phyloP scores from a whole-genome alignment of 495 filamentous ascomycete genomes.

The Neurospora africana region DNA sequence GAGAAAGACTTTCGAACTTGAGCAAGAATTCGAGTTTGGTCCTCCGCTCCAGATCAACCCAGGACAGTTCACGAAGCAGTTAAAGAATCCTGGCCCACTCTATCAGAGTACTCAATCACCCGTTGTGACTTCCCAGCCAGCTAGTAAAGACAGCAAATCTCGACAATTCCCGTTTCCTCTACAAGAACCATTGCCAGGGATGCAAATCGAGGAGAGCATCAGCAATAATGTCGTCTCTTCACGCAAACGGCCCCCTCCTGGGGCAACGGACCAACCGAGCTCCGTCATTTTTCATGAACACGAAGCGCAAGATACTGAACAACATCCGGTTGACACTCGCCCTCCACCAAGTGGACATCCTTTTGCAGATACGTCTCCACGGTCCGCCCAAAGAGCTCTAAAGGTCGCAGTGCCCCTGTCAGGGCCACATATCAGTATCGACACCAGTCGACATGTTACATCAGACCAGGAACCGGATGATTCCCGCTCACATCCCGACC shows the following conservation, averaged over 20 bases:
- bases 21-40: constrained; percentile 1
- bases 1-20: neutral
- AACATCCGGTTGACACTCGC: neutral
- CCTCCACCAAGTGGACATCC: neutral
- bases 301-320: neutral
- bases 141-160: neutral
- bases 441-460: neutral
- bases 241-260: neutral
- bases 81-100: neutral
- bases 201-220: neutral
- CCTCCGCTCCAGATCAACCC: constrained; percentile 2
- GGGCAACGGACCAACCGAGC: neutral
- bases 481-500: neutral
- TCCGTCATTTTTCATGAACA: neutral
- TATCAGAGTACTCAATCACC: neutral
- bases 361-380: neutral
- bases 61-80: constrained; percentile 2
- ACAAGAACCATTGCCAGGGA: neutral
- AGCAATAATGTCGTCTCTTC: neutral
- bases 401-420: neutral
- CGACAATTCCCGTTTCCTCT: neutral
- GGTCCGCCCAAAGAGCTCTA: neutral
- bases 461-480: neutral
- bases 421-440: neutral
- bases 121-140: neutral